phyloP scores from a whole-genome alignment of 2,329 filamentous ascomycete genomes.

The Falciphora oryzae region DNA sequence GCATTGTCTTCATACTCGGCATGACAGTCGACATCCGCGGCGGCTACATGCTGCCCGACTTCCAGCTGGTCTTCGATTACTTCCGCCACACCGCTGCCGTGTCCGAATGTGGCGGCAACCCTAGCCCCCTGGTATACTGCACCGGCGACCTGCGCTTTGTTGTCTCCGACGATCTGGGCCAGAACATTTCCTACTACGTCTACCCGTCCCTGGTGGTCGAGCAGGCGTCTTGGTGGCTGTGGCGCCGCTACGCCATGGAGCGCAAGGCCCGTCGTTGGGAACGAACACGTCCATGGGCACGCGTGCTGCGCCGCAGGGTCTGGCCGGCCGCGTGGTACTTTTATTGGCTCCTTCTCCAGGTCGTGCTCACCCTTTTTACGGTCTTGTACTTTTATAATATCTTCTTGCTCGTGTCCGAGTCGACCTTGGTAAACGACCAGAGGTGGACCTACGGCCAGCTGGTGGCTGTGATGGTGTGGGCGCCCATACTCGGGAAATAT shows the following conservation, averaged over 20 bases:
- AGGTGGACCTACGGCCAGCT: slow-evolving; percentile 22
- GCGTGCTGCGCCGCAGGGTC: slow-evolving; percentile 2
- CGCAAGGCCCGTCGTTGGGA: slow-evolving; percentile 6
- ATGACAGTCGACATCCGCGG: slow-evolving; percentile 12
- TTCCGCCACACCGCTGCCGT: slow-evolving; percentile 15
- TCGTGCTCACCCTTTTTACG: slow-evolving; percentile 13
- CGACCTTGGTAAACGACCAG: slow-evolving; percentile 10
- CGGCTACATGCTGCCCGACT: slow-evolving; percentile 14
- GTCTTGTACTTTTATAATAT: slow-evolving; percentile 15
- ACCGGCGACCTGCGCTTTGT: slow-evolving; percentile 5
- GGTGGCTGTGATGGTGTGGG: slow-evolving; percentile 21
- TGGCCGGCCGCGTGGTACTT: slow-evolving; percentile 5
- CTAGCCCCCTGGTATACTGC: slow-evolving; percentile 15
- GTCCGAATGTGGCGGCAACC: slow-evolving; percentile 17
- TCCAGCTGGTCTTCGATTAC: slow-evolving; percentile 14
- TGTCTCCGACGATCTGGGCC: slow-evolving; percentile 5
- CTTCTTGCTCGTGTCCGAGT: slow-evolving; percentile 13
- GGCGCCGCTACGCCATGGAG: slow-evolving; percentile 9
- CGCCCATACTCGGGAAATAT: slow-evolving; percentile 18
- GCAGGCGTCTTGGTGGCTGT: slow-evolving; percentile 1
- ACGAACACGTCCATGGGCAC: background rate
- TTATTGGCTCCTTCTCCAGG: slow-evolving; percentile 4
- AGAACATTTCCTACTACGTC: slow-evolving; percentile 9
- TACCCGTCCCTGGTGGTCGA: slow-evolving; percentile 7
- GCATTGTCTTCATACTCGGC: slow-evolving; percentile 15